These are phyloP conservation scores for Allodekkera sacchari DNA, from an alignment of 805 yeast genomes.

Conservation along the genomic window DNA sequence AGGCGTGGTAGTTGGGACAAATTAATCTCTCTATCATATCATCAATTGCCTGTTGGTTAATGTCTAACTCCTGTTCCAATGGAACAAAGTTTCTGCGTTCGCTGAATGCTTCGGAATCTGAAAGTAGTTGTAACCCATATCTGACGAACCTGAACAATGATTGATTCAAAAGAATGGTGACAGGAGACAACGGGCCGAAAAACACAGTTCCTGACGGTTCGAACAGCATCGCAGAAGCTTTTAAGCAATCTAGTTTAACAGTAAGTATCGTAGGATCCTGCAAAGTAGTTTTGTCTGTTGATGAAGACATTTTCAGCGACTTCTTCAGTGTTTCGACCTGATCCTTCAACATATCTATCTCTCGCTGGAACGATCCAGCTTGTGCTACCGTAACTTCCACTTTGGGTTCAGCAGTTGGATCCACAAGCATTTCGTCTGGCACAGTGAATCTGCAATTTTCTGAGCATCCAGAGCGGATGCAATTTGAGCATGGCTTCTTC, in stretches of 20 bases:
- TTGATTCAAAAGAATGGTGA: not conserved
- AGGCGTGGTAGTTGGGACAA: conserved; percentile 1
- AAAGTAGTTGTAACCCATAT: not conserved
- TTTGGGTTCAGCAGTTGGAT: not conserved
- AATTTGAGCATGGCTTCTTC: conserved; percentile 21
- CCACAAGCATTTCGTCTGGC: conserved; percentile 5
- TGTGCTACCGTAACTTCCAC: not conserved
- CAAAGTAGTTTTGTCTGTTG: not conserved
- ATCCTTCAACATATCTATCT: not conserved
- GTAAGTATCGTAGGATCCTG: conserved; percentile 2
- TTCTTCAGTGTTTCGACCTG: not conserved
- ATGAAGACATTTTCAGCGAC: not conserved
- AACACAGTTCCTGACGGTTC: conserved; percentile 2
- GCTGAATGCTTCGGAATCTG: not conserved
- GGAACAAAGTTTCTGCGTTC: not conserved
- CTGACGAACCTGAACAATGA: not conserved
- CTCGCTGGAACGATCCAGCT: not conserved
- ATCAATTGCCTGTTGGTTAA: not conserved
- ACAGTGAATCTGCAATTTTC: conserved; percentile 5
- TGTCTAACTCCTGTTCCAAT: not conserved
- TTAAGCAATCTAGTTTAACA: not conserved
- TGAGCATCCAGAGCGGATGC: conserved; percentile 13
- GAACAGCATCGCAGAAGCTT: not conserved
- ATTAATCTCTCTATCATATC: not conserved
- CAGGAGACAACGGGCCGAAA: conserved; percentile 1